Evolutionary conservation across 352 stramenopile genomes (phyloP).

Genomic region (Achlya hypogyna): DNA sequence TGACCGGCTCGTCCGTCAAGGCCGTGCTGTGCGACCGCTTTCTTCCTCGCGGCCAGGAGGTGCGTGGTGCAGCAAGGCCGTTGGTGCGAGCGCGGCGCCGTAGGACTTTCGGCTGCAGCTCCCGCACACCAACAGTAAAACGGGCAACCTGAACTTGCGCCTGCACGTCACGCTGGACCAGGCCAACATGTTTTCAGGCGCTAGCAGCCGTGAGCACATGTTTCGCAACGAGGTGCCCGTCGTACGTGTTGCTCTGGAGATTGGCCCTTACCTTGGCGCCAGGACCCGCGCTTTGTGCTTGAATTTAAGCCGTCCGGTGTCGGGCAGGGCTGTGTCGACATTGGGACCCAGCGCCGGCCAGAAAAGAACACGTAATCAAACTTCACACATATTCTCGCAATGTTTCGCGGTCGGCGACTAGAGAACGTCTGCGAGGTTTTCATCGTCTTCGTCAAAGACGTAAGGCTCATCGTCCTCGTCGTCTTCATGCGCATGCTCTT

Average conservation of each 20-base stretch:
- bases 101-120: slow-evolving; percentile 35
- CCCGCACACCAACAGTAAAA: slow-evolving; percentile 56
- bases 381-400: too few relatives aligned
- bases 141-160: slow-evolving; percentile 42
- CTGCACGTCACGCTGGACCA: slow-evolving; percentile 55
- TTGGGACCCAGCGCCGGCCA: slow-evolving; percentile 1
- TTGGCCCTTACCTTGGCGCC: background rate
- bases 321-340: slow-evolving; percentile 13
- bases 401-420: too few relatives aligned
- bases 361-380: background rate
- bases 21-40: slow-evolving; percentile 9
- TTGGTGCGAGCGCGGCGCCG: background rate
- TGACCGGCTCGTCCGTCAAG: slow-evolving; percentile 10
- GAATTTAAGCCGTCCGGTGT: slow-evolving; percentile 14
- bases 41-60: background rate
- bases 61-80: background rate
- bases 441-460: background rate
- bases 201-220: slow-evolving; percentile 44
- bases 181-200: slow-evolving; percentile 39
- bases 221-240: slow-evolving; percentile 41
- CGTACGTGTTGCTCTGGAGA: background rate
- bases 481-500: background rate
- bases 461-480: background rate
- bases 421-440: slow-evolving; percentile 13
- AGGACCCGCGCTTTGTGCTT: slow-evolving; percentile 10